Evolutionary conservation across 225 moss, liverwort and hornwort genomes (phyloP), one percentile per base, ranked within the genome.

Genomic region (Polytrichum commune): DNA sequence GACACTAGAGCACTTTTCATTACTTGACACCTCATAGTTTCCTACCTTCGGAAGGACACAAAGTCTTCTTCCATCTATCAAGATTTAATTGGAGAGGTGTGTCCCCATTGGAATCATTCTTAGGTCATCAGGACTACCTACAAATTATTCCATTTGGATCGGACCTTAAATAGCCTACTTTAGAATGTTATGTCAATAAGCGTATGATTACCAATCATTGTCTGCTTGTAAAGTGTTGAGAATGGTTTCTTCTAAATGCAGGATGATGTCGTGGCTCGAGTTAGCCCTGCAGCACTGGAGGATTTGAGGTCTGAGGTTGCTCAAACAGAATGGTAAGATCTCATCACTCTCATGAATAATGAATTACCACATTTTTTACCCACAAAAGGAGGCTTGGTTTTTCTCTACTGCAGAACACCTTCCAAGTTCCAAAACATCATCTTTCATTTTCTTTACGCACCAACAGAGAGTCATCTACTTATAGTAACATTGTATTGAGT

Each of bases 211-310:
- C 61, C 55, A 53, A 29, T 10, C 30, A 66, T 26, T 29, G 71
- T 62, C 19, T 24, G 54, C 32, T 55, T 27, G 53, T 18, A 33
- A 22, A 60, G 22, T 60, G 60, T 20, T 60, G 60, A 46, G 46
- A 46, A 46, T 46, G 13, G 13, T 46, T 4, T 16, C 46, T 46
- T 46, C 3, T 46, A 46, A 46, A 46, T 46, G 16, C 82, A 95
- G 93, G 91, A 95, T 85, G 95, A 95, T 83, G 91, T 95, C 70
- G 91, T 95, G 69, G 67, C 86, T 29, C 82, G 95, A 72, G 85
- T 91, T 60, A 90, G 91, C 82, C 93, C 93, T 13, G 93, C 90
- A 73, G 95, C 93, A 32, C 78, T 95, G 27, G 95, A 95, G 60
- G 90, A 90, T 76, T 81, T 95, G 80, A 82, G 93, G 72, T 76